Evolutionary conservation across 2,329 filamentous ascomycete species (phyloP).

Genomic region (Venturia carpophila): DNA sequence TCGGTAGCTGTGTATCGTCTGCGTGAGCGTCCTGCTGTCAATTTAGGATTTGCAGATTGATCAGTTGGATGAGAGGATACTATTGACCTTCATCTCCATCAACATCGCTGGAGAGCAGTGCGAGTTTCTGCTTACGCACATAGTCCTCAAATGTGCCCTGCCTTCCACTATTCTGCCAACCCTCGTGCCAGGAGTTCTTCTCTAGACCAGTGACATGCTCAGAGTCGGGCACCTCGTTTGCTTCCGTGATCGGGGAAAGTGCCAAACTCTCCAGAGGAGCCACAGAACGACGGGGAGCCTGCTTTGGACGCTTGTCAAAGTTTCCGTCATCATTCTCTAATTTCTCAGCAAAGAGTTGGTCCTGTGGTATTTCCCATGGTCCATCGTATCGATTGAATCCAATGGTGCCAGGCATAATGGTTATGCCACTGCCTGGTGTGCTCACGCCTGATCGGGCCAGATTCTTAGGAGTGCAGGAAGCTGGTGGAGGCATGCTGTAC

Average conservation of each 20-base stretch:
- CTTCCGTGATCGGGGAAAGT: neutral
- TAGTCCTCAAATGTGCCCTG: slow-evolving; percentile 1
- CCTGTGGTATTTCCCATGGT: neutral
- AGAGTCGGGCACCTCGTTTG: neutral
- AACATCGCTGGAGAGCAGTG: neutral
- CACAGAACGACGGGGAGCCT: neutral
- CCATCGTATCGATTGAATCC: neutral
- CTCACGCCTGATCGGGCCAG: no score
- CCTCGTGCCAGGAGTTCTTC: neutral
- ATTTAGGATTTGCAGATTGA: neutral
- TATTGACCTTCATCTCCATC: neutral
- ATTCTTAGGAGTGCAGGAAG: neutral
- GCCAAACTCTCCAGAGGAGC: neutral
- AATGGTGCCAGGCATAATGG: neutral
- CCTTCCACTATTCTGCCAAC: neutral
- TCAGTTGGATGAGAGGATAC: neutral
- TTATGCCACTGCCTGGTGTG: neutral
- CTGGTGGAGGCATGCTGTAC: neutral
- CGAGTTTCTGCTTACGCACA: neutral
- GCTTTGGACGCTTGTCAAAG: neutral
- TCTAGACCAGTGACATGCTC: neutral
- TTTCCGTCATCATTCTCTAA: neutral
- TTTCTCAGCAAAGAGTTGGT: neutral
- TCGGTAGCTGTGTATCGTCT: neutral
- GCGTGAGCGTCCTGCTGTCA: neutral